Evolutionary conservation across 2,329 filamentous ascomycete genomes (phyloP).

Genomic region (Pseudonectria foliicola): DNA sequence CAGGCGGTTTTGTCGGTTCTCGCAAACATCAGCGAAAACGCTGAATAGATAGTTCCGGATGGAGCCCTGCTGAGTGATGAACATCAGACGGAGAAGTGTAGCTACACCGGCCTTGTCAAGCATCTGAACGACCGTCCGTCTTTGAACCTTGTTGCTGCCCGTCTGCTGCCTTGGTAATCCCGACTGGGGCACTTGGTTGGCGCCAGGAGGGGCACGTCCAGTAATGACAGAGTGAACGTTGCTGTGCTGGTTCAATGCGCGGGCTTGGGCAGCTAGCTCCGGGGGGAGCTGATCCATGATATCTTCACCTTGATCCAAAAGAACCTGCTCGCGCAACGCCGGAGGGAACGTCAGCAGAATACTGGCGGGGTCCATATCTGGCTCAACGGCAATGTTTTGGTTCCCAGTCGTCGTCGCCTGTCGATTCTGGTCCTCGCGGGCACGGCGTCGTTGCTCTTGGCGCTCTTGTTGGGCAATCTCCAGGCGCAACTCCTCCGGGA

Average conservation of each 20-base stretch:
- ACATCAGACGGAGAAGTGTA: conserved; percentile 96
- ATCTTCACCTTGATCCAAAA: conserved; percentile 88
- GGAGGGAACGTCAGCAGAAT: conserved; percentile 89
- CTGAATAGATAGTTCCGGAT: conserved; percentile 77
- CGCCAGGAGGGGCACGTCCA: conserved; percentile 24
- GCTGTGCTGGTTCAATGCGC: conserved; percentile 50
- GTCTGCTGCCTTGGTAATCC: conserved; percentile 32
- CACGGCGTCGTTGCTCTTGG: conserved; percentile 77
- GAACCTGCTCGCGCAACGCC: conserved; percentile 72
- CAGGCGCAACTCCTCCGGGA: conserved; percentile 81
- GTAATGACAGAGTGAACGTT: conserved; percentile 23
- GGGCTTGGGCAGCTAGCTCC: conserved; percentile 79
- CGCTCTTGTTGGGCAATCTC: conserved; percentile 90
- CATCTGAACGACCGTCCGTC: conserved; percentile 87
- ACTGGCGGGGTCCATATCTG: conserved; percentile 88
- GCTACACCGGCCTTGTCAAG: conserved; percentile 93
- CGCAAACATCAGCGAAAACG: conserved; percentile 84
- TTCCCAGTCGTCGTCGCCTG: conserved; percentile 50
- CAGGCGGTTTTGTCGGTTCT: conserved; percentile 91
- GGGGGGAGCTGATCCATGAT: conserved; percentile 77
- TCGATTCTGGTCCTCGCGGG: conserved; percentile 73
- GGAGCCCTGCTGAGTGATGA: conserved; percentile 85
- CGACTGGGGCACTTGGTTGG: conserved; percentile 12
- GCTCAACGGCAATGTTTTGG: conserved; percentile 37
- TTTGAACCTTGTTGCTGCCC: conserved; percentile 56